A percentile compares a stretch with the other conserved stretches of the same genome.
Conservation (phyloP, 768 basidiomycete genomes). For the Leucocoprinus leucothites region DNA sequence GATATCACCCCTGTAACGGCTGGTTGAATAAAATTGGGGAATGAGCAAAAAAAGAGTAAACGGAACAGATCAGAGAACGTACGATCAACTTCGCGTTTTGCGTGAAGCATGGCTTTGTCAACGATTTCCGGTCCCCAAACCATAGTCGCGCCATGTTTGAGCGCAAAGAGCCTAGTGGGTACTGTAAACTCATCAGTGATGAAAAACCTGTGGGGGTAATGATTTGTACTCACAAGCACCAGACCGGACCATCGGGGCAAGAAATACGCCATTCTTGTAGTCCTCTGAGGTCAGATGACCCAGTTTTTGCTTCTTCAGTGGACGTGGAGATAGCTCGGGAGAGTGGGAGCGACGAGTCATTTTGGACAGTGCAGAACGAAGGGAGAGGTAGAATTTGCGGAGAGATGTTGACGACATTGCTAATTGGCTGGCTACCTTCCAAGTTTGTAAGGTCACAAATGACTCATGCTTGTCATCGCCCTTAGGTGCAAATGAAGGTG, state of each 20-base stretch:
- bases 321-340: conserved; percentile 43
- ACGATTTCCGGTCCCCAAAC: conserved; percentile 98
- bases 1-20: conserved; percentile 85
- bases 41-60: neutral
- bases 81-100: conserved; percentile 86
- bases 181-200: conserved; percentile 42
- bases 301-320: conserved; percentile 51
- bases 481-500: neutral
- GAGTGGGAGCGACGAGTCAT: conserved; percentile 58
- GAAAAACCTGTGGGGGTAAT: conserved; percentile 12
- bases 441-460: neutral
- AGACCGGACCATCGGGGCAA: conserved; percentile 99
- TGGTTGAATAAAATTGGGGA: conserved; percentile 25
- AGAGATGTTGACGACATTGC: neutral
- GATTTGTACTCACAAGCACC: conserved; percentile 65
- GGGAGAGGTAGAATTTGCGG: neutral
- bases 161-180: conserved; percentile 78
- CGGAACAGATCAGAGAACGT: conserved; percentile 26
- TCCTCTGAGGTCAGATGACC: conserved; percentile 65
- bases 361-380: conserved; percentile 6
- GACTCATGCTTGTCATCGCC: conserved; percentile 19
- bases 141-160: conserved; percentile 90
- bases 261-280: conserved; percentile 86
- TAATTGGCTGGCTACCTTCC: neutral
- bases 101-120: conserved; percentile 91